These are phyloP conservation scores for Stagonosporopsis chrysanthemi DNA, from an alignment of 2,329 filamentous ascomycete species.

Conservation along the genomic window DNA sequence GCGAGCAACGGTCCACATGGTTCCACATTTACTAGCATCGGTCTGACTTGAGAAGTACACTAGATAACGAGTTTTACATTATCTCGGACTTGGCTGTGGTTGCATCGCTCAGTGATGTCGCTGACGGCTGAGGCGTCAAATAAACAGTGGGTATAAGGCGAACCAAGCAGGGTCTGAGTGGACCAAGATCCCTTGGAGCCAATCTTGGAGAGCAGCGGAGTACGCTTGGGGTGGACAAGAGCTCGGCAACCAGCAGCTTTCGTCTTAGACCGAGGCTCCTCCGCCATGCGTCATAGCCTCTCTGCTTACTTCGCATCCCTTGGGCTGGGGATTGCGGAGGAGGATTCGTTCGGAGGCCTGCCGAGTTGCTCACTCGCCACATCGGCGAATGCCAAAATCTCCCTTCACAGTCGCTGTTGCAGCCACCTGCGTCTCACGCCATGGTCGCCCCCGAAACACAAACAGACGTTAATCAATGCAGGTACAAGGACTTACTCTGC, in stretches of 20 bases:
- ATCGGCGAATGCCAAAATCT: slow-evolving; percentile 4
- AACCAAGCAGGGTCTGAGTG: slow-evolving; percentile 37
- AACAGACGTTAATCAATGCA: slow-evolving; percentile 14
- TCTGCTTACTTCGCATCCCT: slow-evolving; percentile 2
- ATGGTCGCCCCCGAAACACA: slow-evolving; percentile 1
- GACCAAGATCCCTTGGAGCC: slow-evolving; percentile 29
- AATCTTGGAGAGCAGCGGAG: slow-evolving; percentile 34
- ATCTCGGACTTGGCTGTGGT: slow-evolving; percentile 41
- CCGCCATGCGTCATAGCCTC: slow-evolving; percentile 34
- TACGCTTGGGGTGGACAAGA: slow-evolving; percentile 36
- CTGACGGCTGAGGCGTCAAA: slow-evolving; percentile 35
- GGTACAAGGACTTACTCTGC: slow-evolving; percentile 5
- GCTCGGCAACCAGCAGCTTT: slow-evolving; percentile 32
- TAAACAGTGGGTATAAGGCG: slow-evolving; percentile 38
- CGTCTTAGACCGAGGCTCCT: slow-evolving; percentile 27
- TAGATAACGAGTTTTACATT: slow-evolving; percentile 40
- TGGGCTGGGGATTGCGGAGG: slow-evolving; percentile 19
- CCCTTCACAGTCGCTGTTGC: not conserved
- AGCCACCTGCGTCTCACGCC: not conserved
- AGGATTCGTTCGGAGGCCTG: slow-evolving; percentile 12
- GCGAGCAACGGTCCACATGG: slow-evolving; percentile 30
- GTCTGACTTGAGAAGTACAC: slow-evolving; percentile 38
- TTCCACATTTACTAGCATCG: slow-evolving; percentile 28
- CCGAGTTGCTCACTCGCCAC: slow-evolving; percentile 7
- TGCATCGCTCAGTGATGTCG: slow-evolving; percentile 31